phyloP scores from a whole-genome alignment of 2,329 filamentous ascomycete genomes.

The Cordyceps tenuipes region DNA sequence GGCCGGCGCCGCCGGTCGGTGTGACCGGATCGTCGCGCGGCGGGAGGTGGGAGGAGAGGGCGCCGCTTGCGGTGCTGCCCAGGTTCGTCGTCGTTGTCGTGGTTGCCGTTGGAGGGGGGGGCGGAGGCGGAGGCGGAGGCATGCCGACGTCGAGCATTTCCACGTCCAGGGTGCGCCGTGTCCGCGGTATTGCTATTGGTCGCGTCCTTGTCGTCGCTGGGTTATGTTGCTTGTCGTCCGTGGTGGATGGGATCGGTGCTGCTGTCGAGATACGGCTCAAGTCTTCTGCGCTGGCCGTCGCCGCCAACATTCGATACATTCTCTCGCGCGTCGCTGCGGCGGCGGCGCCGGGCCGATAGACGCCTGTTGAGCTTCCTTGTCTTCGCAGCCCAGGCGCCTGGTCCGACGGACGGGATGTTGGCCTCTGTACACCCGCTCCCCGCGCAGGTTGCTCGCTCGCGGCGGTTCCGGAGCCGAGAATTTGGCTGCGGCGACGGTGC shows the following conservation, averaged over 20 bases:
- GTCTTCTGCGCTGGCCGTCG: neutral
- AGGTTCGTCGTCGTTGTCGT: neutral
- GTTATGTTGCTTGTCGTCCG: neutral
- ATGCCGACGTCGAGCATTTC: conserved; percentile 7
- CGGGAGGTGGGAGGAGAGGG: neutral
- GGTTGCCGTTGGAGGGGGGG: neutral
- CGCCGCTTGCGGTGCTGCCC: neutral
- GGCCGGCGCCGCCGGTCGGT: neutral
- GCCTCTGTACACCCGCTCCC: neutral
- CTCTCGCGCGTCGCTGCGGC: neutral
- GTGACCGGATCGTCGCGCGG: neutral
- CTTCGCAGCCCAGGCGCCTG: neutral
- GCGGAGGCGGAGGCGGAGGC: neutral
- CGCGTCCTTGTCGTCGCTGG: neutral
- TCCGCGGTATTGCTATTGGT: neutral
- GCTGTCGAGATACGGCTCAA: neutral
- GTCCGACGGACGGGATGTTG: neutral
- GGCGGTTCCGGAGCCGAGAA: neutral
- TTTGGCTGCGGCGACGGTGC: conserved; percentile 1
- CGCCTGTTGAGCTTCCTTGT: neutral
- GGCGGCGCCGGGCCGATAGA: neutral
- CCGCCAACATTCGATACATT: neutral
- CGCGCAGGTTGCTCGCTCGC: neutral
- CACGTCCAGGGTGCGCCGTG: neutral
- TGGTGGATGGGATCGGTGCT: neutral